Base-by-base conservation (phyloP, 2,329 filamentous ascomycete genomes). In the Ophiocordyceps robertsii region DNA sequence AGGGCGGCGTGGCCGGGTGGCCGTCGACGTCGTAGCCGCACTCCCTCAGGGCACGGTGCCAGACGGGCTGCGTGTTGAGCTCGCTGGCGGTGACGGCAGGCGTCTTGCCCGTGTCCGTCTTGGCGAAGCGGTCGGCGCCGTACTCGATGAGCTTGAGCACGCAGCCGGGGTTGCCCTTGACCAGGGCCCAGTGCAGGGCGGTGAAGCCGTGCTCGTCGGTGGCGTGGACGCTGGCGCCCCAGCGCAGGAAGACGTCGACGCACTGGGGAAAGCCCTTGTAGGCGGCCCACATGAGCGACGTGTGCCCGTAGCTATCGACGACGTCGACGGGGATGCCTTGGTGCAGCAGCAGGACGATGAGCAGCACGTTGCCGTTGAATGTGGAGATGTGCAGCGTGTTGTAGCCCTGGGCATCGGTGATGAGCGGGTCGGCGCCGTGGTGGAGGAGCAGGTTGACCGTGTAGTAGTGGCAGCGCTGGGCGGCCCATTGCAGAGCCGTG, bases 361-460 rank as follows among this genome's bases (percentile, higher is more conserved):
- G 75, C 51, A 93, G 83, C 17, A 93, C 84, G 60, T 95, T 96
- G 51, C 92, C 92, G 60, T 96, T 93, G 57, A 98, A 93, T 0
- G 90, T 96, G 38, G 90, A 92, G 46, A 95, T 87, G 61, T 98
- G 92, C 21, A 98, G 75, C 41, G 95, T 92, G 60, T 98, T 98
- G 70, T 96, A 98, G 56, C 92, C 92, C 68, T 96, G 89, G 40
- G 87, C 80, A 59, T 98, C 92, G 56, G 84, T 88, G 49, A 95
- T 75, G 42, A 95, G 78, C 44, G 90, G 89, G 59, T 98, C 90
- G 54, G 89, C 92, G 55, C 92, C 92, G 60, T 88, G 78, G 55
- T 92, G 79, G 39, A 98, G 81, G 32, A 98, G 77, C 11, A 98
- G 77, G 58, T 95, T 84, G 52, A 98, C 88, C 44, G 92, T 83